phyloP scores from a whole-genome alignment of 495 filamentous ascomycete species.

The Podospora tetraspora region DNA sequence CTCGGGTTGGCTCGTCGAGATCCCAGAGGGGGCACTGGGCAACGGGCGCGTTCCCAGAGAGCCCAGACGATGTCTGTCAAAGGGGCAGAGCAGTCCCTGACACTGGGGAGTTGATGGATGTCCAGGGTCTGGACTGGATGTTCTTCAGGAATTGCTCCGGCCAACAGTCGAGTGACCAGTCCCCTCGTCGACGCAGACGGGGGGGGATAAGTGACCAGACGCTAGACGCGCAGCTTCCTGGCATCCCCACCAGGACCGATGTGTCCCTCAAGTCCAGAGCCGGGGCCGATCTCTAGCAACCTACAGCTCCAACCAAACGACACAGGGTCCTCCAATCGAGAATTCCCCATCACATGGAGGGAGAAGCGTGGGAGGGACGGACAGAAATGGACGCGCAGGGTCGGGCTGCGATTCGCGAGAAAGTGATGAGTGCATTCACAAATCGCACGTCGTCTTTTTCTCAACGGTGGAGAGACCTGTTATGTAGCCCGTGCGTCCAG shows the following conservation, averaged over 20 bases:
- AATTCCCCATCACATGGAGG: background rate
- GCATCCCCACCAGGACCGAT: background rate
- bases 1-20: slow-evolving; percentile 16
- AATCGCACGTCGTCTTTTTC: slow-evolving; percentile 13
- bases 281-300: background rate
- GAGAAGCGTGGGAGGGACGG: background rate
- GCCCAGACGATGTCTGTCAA: slow-evolving; percentile 15
- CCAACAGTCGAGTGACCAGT: background rate
- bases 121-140: background rate
- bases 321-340: background rate
- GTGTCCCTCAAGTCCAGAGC: background rate
- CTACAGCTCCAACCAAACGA: background rate
- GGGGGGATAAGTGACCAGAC: background rate
- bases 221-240: background rate
- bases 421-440: slow-evolving; percentile 11
- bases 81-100: slow-evolving; percentile 8
- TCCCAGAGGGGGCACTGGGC: background rate
- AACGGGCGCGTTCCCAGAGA: slow-evolving; percentile 16
- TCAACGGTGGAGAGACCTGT: background rate
- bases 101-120: background rate
- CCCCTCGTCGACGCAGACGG: background rate
- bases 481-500: slow-evolving; percentile 16
- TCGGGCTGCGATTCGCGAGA: background rate
- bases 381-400: slow-evolving; percentile 1
- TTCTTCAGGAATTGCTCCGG: background rate